Evolutionary conservation across 202 grass and related monocot species (phyloP).

Genomic region (Zizania palustris): DNA sequence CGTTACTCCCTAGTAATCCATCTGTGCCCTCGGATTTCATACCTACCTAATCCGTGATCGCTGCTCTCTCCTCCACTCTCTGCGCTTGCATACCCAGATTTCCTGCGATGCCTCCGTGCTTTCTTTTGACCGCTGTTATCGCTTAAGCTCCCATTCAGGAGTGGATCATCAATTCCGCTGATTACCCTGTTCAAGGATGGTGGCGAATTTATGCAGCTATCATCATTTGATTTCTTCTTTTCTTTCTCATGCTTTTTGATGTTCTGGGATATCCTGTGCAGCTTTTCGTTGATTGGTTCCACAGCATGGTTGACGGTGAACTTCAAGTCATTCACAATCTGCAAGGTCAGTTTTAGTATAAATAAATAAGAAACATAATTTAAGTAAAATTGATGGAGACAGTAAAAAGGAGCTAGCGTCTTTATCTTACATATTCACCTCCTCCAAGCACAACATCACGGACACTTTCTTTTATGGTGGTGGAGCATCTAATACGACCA

Average conservation of each 20-base stretch:
- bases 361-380: not conserved
- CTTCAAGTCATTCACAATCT: constrained; percentile 99
- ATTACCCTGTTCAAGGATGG: constrained; percentile 57
- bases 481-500: constrained; percentile 51
- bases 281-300: constrained; percentile 79
- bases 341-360: not conserved
- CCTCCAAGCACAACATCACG: constrained; percentile 83
- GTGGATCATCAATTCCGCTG: constrained; percentile 84
- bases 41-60: constrained; percentile 59
- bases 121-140: constrained; percentile 62
- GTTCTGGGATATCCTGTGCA: constrained; percentile 87
- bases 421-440: constrained; percentile 83
- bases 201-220: constrained; percentile 63
- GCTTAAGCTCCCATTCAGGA: constrained; percentile 74
- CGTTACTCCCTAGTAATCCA: constrained; percentile 76
- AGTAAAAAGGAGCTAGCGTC: not conserved
- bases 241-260: constrained; percentile 79
- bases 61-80: constrained; percentile 73
- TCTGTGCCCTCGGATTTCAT: constrained; percentile 61
- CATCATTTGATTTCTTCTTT: constrained; percentile 67
- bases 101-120: constrained; percentile 57
- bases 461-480: constrained; percentile 81
- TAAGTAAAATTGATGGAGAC: not conserved
- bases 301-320: constrained; percentile 90
- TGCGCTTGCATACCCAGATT: constrained; percentile 49